Conservation (phyloP, 441 rosid genomes). For the Populus hybrid region DNA sequence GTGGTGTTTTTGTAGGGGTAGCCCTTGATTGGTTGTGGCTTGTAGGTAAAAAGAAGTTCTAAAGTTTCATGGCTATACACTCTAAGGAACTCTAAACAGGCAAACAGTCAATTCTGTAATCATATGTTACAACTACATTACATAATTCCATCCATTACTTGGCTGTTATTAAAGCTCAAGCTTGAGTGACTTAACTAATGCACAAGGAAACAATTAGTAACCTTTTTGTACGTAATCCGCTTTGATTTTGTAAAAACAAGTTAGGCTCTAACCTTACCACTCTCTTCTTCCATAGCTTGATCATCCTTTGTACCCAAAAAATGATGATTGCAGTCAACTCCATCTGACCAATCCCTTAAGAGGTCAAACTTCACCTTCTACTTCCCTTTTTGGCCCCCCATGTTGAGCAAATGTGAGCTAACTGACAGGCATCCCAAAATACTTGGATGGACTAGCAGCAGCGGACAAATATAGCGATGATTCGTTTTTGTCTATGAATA, state of each 20-base stretch:
- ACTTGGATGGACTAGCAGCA: background rate
- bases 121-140: too few relatives aligned
- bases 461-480: background rate
- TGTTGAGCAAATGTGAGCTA: background rate
- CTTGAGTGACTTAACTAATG: too few relatives aligned
- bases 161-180: too few relatives aligned
- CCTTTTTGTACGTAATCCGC: too few relatives aligned
- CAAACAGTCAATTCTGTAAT: too few relatives aligned
- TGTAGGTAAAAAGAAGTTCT: constrained; percentile 56
- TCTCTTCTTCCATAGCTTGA: too few relatives aligned
- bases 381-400: background rate
- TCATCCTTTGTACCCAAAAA: too few relatives aligned
- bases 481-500: background rate
- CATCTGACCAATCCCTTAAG: background rate
- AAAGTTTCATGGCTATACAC: constrained; percentile 2
- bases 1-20: constrained; percentile 68
- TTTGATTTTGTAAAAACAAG: too few relatives aligned
- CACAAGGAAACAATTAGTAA: too few relatives aligned
- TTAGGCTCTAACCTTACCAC: too few relatives aligned
- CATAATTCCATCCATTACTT: too few relatives aligned
- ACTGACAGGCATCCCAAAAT: background rate
- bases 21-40: constrained; percentile 94
- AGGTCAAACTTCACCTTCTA: background rate
- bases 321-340: background rate
- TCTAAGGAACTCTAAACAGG: too few relatives aligned